Conservation (phyloP, 2,329 filamentous ascomycete genomes). For the Setomelanomma holmii region DNA sequence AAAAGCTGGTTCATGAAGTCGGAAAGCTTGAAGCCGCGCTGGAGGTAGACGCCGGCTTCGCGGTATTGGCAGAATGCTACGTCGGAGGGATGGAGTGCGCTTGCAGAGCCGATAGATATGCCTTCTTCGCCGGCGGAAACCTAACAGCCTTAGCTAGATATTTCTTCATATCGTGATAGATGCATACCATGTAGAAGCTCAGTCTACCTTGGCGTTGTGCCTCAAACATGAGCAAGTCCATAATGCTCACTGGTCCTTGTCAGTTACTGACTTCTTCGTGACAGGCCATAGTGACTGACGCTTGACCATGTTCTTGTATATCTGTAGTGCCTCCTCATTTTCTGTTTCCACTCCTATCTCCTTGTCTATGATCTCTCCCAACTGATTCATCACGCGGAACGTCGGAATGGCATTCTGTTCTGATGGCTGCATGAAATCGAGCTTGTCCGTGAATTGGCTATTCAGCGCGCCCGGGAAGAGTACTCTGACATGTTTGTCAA, state of each 20-base stretch:
- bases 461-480: conserved; percentile 93
- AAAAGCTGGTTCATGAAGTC: conserved; percentile 98
- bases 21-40: conserved; percentile 83
- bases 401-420: conserved; percentile 79
- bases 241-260: conserved; percentile 68
- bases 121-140: conserved; percentile 91
- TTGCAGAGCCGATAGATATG: conserved; percentile 86
- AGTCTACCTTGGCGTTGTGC: conserved; percentile 92
- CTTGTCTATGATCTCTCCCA: conserved; percentile 82
- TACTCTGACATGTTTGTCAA: conserved; percentile 51
- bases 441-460: conserved; percentile 83
- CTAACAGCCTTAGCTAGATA: conserved; percentile 35
- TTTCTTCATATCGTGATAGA: too few relatives aligned
- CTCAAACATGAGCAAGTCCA: conserved; percentile 98
- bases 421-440: conserved; percentile 78
- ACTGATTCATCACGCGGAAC: conserved; percentile 89
- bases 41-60: conserved; percentile 88
- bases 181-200: conserved; percentile 96
- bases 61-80: conserved; percentile 95
- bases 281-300: conserved; percentile 42
- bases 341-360: conserved; percentile 70
- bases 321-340: conserved; percentile 64
- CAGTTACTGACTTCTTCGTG: conserved; percentile 5
- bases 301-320: conserved; percentile 71
- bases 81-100: conserved; percentile 81